Base-by-base conservation (phyloP, 2,329 filamentous ascomycete genomes). In the Alternaria ethzedia region DNA sequence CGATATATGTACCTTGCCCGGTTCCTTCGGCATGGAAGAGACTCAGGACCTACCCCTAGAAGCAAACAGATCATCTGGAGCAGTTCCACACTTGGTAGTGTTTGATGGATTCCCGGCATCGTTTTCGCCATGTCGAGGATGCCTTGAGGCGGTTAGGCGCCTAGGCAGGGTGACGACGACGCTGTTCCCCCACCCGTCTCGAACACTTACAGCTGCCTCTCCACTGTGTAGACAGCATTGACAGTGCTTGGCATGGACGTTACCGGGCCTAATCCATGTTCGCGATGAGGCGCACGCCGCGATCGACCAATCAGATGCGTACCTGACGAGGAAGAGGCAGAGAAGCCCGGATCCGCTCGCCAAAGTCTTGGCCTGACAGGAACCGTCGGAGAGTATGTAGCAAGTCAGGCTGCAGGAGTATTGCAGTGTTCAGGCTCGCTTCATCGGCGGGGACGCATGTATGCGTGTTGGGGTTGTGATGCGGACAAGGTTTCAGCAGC, bases 351-450 rank as follows among this genome's bases (percentile, higher is more conserved):
- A 54, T 60, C 43, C 50, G 47, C 56, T 54, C 26, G 51, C 65
- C 59, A 50, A 58, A 45, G 21, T 44, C 69, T 70, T 70, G 69
- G 69, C 70, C 64, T 68, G 59, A 73, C 69, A 65, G 20, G 43
- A 55, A 36, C 20, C 51, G 71, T 74, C 61, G 59, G 64, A 73
- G 63, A 62, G 15, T 45, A 30, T 58, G 66, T 65, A 68, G 62
- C 67, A 70, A 64, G 63, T 55, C 46, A 59, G 61, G 61, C 58
- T 59, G 64, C 64, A 65, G 68, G 67, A 65, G 49, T 54, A 57
- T 51, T 66, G 44, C 55, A 67, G 64, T 58, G 45, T 51, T 58
- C 50, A 57, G 30, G 45, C 46, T 47, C 23, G 54, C 54, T 54
- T 55, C 51, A 50, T 47, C 20, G 43, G 50, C 32, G 36, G 50